Conservation (phyloP, 139 green algal species). For the Chlamydomonas sp. region DNA sequence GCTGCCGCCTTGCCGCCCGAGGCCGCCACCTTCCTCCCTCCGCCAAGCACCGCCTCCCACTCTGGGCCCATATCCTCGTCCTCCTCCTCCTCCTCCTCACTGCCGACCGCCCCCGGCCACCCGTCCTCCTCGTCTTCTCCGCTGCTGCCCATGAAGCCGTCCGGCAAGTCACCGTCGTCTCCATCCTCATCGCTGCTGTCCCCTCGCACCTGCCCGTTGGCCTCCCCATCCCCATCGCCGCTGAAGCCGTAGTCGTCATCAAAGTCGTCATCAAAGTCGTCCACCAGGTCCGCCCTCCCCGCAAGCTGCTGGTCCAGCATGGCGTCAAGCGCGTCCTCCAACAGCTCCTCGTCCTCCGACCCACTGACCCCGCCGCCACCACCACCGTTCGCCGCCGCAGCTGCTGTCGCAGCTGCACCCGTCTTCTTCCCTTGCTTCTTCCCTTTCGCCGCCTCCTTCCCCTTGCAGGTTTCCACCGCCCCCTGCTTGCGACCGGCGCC, state of each 20-base stretch:
- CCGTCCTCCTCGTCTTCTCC: no score
- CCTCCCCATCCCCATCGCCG: background rate
- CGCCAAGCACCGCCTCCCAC: background rate
- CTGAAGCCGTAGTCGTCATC: background rate
- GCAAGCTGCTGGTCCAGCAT: slow-evolving; percentile 24
- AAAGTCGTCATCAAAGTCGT: slow-evolving; percentile 21
- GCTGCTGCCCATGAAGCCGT: no score
- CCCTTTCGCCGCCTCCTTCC: background rate
- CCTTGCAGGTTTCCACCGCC: background rate
- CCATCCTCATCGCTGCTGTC: background rate
- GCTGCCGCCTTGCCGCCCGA: no score
- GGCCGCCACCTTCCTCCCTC: no score
- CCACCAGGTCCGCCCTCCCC: background rate
- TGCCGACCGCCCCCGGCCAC: no score
- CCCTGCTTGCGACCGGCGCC: no score
- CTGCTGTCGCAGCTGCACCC: background rate
- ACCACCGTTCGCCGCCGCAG: background rate
- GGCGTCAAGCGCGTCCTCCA: slow-evolving; percentile 29
- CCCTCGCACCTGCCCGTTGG: background rate
- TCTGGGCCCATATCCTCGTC: background rate
- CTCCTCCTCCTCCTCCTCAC: background rate
- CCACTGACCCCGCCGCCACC: background rate
- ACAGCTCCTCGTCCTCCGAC: slow-evolving; percentile 12
- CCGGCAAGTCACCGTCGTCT: no score
- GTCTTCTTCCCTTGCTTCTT: background rate